Evolutionary conservation across 768 basidiomycete species (phyloP).

Genomic region (Tylopilus intermedius): DNA sequence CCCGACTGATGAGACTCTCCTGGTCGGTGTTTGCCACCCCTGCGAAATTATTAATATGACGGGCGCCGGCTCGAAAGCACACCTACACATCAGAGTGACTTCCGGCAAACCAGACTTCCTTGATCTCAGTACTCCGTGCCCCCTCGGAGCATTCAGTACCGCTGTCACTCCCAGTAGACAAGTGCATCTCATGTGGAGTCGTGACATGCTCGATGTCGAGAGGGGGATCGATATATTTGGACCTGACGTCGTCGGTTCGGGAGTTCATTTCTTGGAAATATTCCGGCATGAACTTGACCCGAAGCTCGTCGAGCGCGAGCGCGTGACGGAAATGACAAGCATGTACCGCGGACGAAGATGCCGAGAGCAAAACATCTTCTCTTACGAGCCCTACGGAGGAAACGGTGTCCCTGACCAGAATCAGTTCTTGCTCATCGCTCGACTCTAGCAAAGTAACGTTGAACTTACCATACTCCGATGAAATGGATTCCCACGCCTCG

Average conservation of each 20-base stretch:
- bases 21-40: slow-evolving; percentile 21
- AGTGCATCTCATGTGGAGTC: not conserved
- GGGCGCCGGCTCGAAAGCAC: not conserved
- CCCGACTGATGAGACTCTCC: slow-evolving; percentile 22
- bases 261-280: slow-evolving; percentile 10
- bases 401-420: slow-evolving; percentile 3
- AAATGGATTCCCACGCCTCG: not conserved
- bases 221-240: slow-evolving; percentile 8
- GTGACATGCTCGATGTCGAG: not conserved
- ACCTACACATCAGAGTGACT: slow-evolving; percentile 28
- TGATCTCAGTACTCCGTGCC: slow-evolving; percentile 8
- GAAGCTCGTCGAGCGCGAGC: no score
- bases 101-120: slow-evolving; percentile 59
- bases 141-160: not conserved
- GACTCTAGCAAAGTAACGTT: no score
- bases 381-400: slow-evolving; percentile 2
- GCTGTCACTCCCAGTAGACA: not conserved
- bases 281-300: no score
- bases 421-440: not conserved
- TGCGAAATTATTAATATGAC: slow-evolving; percentile 1
- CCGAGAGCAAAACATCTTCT: not conserved
- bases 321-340: slow-evolving; percentile 10
- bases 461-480: not conserved
- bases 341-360: not conserved
- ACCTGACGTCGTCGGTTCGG: slow-evolving; percentile 12